Evolutionary conservation across 805 yeast species (phyloP).

Genomic region (Lachancea waltii): DNA sequence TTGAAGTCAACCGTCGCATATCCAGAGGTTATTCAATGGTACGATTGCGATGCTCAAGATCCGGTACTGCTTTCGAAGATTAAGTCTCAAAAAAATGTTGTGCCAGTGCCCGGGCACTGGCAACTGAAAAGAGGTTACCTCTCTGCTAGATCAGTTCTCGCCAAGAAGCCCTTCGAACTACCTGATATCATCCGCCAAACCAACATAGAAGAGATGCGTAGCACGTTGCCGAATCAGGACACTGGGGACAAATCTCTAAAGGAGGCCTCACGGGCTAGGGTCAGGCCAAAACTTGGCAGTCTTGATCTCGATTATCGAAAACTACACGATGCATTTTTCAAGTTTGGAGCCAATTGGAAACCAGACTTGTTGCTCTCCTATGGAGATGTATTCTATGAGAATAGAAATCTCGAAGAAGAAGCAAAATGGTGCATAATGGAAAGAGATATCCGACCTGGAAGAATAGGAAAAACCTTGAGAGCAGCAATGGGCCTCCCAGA

Average conservation of each 20-base stretch:
- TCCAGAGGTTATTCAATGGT: slow-evolving; percentile 83
- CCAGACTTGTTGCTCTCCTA: slow-evolving; percentile 54
- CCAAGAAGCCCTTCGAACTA: slow-evolving; percentile 63
- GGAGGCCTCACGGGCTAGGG: slow-evolving; percentile 72
- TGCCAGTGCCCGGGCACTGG: slow-evolving; percentile 87
- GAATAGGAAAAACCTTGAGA: slow-evolving; percentile 52
- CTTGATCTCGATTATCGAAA: slow-evolving; percentile 81
- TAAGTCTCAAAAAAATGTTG: slow-evolving; percentile 57
- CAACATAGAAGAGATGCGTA: slow-evolving; percentile 83
- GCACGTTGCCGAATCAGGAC: slow-evolving; percentile 32
- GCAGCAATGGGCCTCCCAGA: slow-evolving; percentile 63
- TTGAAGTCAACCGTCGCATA: slow-evolving; percentile 52
- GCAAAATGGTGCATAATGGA: slow-evolving; percentile 30
- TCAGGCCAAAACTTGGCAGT: slow-evolving; percentile 83
- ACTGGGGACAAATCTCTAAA: slow-evolving; percentile 48
- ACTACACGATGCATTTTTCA: slow-evolving; percentile 81
- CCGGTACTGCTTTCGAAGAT: slow-evolving; percentile 60
- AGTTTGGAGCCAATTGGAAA: slow-evolving; percentile 54
- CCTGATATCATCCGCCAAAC: slow-evolving; percentile 77
- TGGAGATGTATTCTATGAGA: slow-evolving; percentile 81
- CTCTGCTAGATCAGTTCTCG: slow-evolving; percentile 57
- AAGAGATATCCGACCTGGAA: slow-evolving; percentile 56
- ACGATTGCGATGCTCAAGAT: slow-evolving; percentile 76
- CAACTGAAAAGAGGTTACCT: slow-evolving; percentile 67
- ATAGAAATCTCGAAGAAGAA: slow-evolving; percentile 50